phyloP scores from a whole-genome alignment of 306 rosid genomes.

The Rubus parviflorus region DNA sequence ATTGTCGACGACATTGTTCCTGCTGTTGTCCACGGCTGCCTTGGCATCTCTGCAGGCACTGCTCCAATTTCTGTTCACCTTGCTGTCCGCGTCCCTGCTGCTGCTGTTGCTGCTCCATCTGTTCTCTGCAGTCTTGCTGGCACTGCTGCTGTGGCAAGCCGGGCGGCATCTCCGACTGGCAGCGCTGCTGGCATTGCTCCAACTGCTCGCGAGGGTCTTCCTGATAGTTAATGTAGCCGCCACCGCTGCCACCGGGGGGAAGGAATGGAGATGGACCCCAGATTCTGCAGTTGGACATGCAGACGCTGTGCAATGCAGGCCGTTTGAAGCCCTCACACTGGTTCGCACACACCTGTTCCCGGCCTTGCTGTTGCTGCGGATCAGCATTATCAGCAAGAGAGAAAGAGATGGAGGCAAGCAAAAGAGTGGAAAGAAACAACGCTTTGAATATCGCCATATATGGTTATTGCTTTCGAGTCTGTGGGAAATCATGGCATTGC shows the following conservation, averaged over 20 bases:
- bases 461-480: not conserved
- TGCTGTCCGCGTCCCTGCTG: not conserved
- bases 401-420: constrained; percentile 21
- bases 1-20: not conserved
- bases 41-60: constrained; percentile 1
- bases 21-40: not conserved
- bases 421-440: constrained; percentile 14
- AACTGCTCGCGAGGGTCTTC: constrained; percentile 1
- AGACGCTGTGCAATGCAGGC: not conserved
- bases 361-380: not conserved
- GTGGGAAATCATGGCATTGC: not conserved
- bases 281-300: not conserved
- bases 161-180: not conserved
- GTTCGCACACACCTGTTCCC: not conserved
- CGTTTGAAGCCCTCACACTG: not conserved
- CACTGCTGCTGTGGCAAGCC: not conserved
- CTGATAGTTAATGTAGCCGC: not conserved
- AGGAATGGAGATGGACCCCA: not conserved
- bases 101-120: not conserved
- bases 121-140: not conserved
- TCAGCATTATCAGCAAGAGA: not conserved
- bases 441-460: constrained; percentile 20
- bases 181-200: constrained; percentile 12
- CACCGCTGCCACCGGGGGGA: not conserved
- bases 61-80: not conserved